phyloP scores from a whole-genome alignment of 2,329 filamentous ascomycete genomes.

The Coniosporium tulheliwenetii region DNA sequence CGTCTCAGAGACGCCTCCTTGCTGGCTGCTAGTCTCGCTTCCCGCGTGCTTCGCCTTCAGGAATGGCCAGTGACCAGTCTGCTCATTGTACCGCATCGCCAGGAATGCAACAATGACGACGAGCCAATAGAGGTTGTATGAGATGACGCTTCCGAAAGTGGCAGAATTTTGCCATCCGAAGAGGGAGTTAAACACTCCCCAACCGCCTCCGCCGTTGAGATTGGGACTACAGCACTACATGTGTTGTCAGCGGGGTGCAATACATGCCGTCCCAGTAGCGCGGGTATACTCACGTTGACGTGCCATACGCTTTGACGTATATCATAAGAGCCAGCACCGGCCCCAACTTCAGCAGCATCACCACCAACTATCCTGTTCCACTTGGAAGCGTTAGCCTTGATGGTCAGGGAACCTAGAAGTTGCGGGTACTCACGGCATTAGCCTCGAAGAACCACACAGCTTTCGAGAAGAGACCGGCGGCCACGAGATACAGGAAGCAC shows the following conservation, averaged over 20 bases:
- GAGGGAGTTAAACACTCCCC: slow-evolving; percentile 77
- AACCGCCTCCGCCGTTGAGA: slow-evolving; percentile 58
- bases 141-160: slow-evolving; percentile 73
- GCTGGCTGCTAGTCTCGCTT: slow-evolving; percentile 9
- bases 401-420: not conserved
- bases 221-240: slow-evolving; percentile 62
- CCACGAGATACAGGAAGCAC: slow-evolving; percentile 70
- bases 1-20: not conserved
- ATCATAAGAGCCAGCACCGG: slow-evolving; percentile 63
- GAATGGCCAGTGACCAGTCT: slow-evolving; percentile 31
- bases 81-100: slow-evolving; percentile 51
- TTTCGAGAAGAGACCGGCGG: slow-evolving; percentile 66
- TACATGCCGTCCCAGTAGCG: too few relatives aligned
- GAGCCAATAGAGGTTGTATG: slow-evolving; percentile 82
- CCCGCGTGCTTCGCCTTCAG: slow-evolving; percentile 16
- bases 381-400: slow-evolving; percentile 11
- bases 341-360: slow-evolving; percentile 45
- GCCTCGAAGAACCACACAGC: slow-evolving; percentile 61
- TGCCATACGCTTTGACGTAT: slow-evolving; percentile 70
- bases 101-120: slow-evolving; percentile 50
- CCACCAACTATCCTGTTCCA: slow-evolving; percentile 53
- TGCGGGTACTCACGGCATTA: slow-evolving; percentile 25
- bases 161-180: slow-evolving; percentile 81
- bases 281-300: slow-evolving; percentile 45
- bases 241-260: not conserved